Base-by-base conservation (phyloP, 1,284 basidiomycete species). In the Cryptococcus sp. region DNA sequence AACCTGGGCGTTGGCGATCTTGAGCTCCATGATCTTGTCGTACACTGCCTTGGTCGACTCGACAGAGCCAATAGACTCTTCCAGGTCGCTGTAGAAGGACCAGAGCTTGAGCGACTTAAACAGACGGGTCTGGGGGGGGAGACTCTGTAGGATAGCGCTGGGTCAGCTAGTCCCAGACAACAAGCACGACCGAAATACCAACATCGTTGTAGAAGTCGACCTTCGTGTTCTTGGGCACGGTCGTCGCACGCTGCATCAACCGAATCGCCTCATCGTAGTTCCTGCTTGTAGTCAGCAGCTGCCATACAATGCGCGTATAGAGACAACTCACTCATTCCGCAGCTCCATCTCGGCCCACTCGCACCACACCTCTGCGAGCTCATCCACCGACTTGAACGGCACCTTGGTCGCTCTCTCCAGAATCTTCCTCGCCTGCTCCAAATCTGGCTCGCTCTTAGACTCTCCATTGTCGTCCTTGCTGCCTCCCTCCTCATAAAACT, bases 281-380 rank as follows among this genome's bases (percentile, higher is more conserved):
- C 63, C 93, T 94, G 71, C 47, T 55, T 62, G 23, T 66, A 60
- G 56, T 50, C n/a, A 55, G 48, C 35, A 4, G 11, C 38, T 24
- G 11, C 39, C 21, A 1, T 23, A n/a, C 44, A 16, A 12, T 33
- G 18, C 20, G 13, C 9, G n/a, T n/a, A 33, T 33, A 24, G 36
- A 45, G 16, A 28, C 20, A 33, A 83, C 89, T 69, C 76, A 92
- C 91, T 93, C 93, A 49, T 95, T 88, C 38, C 96, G 84, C 47
- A 98, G 82, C 75, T 99, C 96, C 88, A 98, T 87, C 78, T 98
- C 95, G 9, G 96, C 87, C 95, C 95, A 98, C 76, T 97, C 93
- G 73, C 92, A 96, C 96, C 96, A 99, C 15, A 98, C 84, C 76
- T 98, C 96, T 0, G 96, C 96, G 35, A 99, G 82, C 71, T 99